Conservation (phyloP, 2,329 filamentous ascomycete species). For the Arthroderma sp. region DNA sequence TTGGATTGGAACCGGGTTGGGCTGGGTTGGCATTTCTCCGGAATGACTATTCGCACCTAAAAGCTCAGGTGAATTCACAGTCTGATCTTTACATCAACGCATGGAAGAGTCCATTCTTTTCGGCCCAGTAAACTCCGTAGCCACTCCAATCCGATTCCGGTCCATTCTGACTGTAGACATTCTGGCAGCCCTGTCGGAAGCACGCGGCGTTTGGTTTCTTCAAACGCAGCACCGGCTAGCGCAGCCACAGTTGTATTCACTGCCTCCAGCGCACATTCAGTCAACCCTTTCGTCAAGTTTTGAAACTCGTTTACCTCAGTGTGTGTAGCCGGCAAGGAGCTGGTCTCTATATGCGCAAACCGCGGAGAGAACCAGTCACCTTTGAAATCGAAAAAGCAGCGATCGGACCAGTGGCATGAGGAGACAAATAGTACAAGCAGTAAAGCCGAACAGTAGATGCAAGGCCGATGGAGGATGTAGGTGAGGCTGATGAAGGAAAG, state of each 20-base stretch:
- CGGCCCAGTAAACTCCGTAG: constrained; percentile 65
- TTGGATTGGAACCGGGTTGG: too few relatives aligned
- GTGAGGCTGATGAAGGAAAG: constrained; percentile 83
- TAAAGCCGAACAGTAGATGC: constrained; percentile 93
- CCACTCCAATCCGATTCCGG: constrained; percentile 73
- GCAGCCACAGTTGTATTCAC: constrained; percentile 58
- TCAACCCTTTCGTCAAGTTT: constrained; percentile 18
- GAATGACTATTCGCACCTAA: background rate
- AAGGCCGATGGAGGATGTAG: constrained; percentile 91
- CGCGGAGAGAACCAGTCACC: constrained; percentile 91
- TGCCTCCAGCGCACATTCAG: constrained; percentile 30
- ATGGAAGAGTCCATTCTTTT: constrained; percentile 82
- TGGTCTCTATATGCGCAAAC: constrained; percentile 20
- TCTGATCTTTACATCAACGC: constrained; percentile 74
- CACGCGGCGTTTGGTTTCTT: constrained; percentile 39
- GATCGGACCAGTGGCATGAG: constrained; percentile 77
- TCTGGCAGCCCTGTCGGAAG: constrained; percentile 14
- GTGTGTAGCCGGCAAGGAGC: too few relatives aligned
- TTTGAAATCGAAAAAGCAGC: constrained; percentile 83
- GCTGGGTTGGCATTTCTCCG: too few relatives aligned
- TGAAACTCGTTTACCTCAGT: background rate
- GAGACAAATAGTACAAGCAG: constrained; percentile 90
- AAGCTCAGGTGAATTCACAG: constrained; percentile 36
- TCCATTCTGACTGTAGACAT: constrained; percentile 49
- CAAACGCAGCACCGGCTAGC: constrained; percentile 53